A percentile compares a stretch with the other conserved stretches of the same genome.
phyloP scores from a whole-genome alignment of 164 flowering plant genomes.

The Platanus orientalis region DNA sequence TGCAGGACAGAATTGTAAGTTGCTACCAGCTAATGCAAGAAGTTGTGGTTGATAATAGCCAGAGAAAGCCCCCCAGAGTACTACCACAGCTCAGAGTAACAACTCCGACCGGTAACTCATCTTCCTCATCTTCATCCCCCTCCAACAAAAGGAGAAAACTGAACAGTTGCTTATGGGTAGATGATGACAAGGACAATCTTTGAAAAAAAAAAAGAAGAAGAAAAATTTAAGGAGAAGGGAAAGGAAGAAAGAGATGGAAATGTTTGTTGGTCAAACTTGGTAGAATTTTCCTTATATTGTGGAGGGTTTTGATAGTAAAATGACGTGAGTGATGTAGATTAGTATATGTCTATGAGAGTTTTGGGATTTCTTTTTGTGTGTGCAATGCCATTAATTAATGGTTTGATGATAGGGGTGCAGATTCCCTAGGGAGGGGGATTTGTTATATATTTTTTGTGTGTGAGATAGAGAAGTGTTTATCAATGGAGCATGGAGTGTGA shows the following conservation, averaged over 20 bases:
- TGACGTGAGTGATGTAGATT: neutral
- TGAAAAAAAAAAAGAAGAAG: neutral
- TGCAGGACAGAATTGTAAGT: constrained; percentile 68
- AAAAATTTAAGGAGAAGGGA: constrained; percentile 12
- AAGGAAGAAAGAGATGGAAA: neutral
- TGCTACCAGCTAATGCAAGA: constrained; percentile 63
- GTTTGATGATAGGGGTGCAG: constrained; percentile 41
- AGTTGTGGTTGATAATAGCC: constrained; percentile 23
- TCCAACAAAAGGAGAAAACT: constrained; percentile 68
- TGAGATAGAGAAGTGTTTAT: constrained; percentile 14
- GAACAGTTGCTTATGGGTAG: constrained; percentile 48
- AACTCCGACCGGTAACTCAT: constrained; percentile 36
- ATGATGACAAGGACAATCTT: constrained; percentile 37
- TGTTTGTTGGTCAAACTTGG: neutral
- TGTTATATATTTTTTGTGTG: constrained; percentile 25
- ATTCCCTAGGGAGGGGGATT: constrained; percentile 80
- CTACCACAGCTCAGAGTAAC: constrained; percentile 57
- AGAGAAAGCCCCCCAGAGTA: constrained; percentile 37
- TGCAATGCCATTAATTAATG: constrained; percentile 36
- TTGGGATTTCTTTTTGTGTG: constrained; percentile 25
- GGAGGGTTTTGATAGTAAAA: neutral
- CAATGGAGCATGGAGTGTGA: constrained; percentile 30
- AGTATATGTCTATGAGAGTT: constrained; percentile 15
- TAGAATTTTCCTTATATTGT: neutral
- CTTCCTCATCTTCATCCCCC: constrained; percentile 41